Conservation (phyloP, 768 basidiomycete species). For the Leccinellum rugosiceps region DNA sequence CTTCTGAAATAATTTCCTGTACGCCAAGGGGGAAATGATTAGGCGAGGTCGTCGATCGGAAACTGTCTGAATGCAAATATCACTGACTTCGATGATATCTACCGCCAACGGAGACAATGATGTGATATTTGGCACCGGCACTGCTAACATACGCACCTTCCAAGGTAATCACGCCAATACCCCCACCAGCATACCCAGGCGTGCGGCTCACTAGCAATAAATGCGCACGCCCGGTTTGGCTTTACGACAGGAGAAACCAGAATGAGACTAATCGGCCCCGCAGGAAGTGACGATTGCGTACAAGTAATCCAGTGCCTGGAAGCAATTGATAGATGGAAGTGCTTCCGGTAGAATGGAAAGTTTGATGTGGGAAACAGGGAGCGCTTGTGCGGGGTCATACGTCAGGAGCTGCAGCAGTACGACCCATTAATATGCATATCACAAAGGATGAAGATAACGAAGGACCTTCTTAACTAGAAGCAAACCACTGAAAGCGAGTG, state of each 20-base stretch:
- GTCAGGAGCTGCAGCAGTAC: conserved; percentile 58
- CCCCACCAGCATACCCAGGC: conserved; percentile 81
- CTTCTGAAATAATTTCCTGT: conserved; percentile 94
- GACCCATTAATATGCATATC: conserved; percentile 5
- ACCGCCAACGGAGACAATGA: neutral
- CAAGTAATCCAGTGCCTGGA: conserved; percentile 95
- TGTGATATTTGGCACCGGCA: neutral
- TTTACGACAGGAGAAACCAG: conserved; percentile 54
- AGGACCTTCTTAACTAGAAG: conserved; percentile 80
- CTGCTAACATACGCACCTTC: conserved; percentile 49
- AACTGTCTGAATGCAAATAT: neutral
- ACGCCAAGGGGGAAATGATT: neutral
- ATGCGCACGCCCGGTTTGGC: conserved; percentile 94
- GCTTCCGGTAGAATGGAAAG: conserved; percentile 90
- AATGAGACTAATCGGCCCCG: conserved; percentile 1
- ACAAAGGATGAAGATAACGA: neutral
- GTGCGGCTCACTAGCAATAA: conserved; percentile 80
- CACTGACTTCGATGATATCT: conserved; percentile 71
- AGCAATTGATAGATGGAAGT: conserved; percentile 82
- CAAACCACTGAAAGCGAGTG: conserved; percentile 73
- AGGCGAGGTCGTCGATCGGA: neutral
- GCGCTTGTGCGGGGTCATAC: conserved; percentile 81
- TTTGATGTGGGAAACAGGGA: conserved; percentile 70
- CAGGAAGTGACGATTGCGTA: conserved; percentile 29
- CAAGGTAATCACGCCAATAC: conserved; percentile 86